Conservation (phyloP, 1,139 yeast genomes). For the Magnusiomyces sp. region DNA sequence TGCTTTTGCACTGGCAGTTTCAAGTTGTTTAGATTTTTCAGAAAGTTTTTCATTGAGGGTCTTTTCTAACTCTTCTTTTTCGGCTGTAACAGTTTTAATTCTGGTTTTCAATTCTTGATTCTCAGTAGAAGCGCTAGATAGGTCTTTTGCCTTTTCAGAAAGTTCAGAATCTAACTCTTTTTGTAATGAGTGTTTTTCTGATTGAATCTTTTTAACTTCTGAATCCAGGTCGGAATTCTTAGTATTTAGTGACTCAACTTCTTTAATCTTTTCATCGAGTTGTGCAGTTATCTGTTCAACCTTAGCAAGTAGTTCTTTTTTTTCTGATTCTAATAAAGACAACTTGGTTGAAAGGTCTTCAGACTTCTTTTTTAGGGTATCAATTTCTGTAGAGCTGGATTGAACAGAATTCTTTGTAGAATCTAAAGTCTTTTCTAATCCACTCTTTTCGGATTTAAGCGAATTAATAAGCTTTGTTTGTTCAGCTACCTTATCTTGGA, state of each 20-base stretch:
- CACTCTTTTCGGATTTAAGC: constrained; percentile 6
- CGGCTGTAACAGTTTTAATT: constrained; percentile 1
- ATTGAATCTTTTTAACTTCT: constrained; percentile 4
- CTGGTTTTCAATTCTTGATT: neutral
- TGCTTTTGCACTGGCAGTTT: too few relatives aligned
- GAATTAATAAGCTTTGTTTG: neutral
- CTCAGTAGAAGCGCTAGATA: neutral
- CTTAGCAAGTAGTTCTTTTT: constrained; percentile 4
- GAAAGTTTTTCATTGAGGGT: too few relatives aligned
- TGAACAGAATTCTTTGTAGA: neutral
- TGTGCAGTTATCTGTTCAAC: neutral
- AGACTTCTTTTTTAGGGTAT: neutral
- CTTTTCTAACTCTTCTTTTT: constrained; percentile 11
- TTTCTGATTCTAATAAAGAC: neutral
- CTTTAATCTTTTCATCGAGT: neutral
- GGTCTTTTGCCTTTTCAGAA: neutral
- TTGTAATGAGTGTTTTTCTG: constrained; percentile 5
- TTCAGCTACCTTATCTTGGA: neutral
- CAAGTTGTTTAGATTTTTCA: too few relatives aligned
- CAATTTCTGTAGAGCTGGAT: neutral
- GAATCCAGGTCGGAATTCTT: constrained; percentile 2
- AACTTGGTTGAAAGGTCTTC: neutral
- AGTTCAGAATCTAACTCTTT: constrained; percentile 1
- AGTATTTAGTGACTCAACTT: constrained; percentile 2
- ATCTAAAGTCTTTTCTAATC: constrained; percentile 1